A percentile compares a stretch with the other conserved stretches of the same genome.
Conservation (phyloP, 371 early-diverging fungal species). For the Coemansia sp. region DNA sequence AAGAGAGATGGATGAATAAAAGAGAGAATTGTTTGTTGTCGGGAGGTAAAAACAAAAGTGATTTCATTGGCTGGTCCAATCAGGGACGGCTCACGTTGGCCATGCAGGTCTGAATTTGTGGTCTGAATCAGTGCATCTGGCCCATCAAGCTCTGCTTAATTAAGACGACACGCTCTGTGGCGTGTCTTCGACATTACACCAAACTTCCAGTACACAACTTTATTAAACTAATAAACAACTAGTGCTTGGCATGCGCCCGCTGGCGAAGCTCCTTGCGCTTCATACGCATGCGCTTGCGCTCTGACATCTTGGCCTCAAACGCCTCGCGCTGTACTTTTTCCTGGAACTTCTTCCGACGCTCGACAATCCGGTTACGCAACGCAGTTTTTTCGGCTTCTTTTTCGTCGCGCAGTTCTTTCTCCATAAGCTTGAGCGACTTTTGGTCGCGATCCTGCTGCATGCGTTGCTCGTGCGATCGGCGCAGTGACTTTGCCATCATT, state of each 20-base stretch:
- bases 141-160: too few relatives aligned
- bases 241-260: conserved; percentile 50
- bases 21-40: conserved; percentile 14
- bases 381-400: conserved; percentile 59
- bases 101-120: too few relatives aligned
- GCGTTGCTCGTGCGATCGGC: conserved; percentile 58
- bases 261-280: conserved; percentile 50
- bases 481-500: conserved; percentile 59
- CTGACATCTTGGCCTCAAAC: conserved; percentile 41
- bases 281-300: conserved; percentile 44
- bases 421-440: conserved; percentile 52
- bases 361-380: conserved; percentile 23
- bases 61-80: not conserved
- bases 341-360: conserved; percentile 39
- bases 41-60: not conserved
- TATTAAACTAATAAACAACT: not conserved
- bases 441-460: conserved; percentile 52
- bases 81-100: not conserved
- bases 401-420: conserved; percentile 60
- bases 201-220: too few relatives aligned
- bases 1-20: conserved; percentile 4
- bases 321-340: conserved; percentile 37
- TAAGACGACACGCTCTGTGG: too few relatives aligned
- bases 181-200: too few relatives aligned
- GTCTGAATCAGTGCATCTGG: too few relatives aligned